Base-by-base conservation (phyloP, 106 monocot genomes). In the Allium fistulosum region DNA sequence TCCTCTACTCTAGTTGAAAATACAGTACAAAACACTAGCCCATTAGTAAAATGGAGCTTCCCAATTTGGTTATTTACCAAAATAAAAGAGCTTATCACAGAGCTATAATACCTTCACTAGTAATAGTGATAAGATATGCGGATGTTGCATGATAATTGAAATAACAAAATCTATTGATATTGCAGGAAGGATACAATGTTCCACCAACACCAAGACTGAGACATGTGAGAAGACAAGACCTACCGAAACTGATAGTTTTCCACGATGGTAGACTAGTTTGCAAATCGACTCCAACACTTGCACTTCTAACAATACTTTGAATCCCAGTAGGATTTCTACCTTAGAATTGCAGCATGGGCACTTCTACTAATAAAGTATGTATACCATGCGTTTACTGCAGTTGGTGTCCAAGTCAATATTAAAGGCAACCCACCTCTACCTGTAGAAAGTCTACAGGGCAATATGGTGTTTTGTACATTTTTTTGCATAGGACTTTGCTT, bases 401-500 rank as follows among this genome's bases (percentile, higher is more conserved):
- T 90, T 9, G 85, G 90, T 26, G 76, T 86, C 48, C 72, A 73
- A 26, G 64, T 90, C 13, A 48, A 52, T 17, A 57, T 86, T 7
- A 62, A 59, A 4, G 83, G 83, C 37, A 55, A 16, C 48, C 76
- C 78, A 5, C 80, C 86, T 8, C 75, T 80, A 2, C 83, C 75
- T 1, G 59, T 72, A 48, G 46, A 60, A 63, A 66, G 48, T 69
- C 74, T 0, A 5, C 49, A 11, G 73, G 73, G 6, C 77, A 61
- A 7, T 52, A 77, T 51, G 87, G 88, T 26, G 75, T 79, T 47
- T 83, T 88, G 59, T 88, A 84, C 75, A 59, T 78, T 50, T 88
- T 81, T 81, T 88, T 83, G 26, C 84, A 88, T 63, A 83, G 88
- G 65, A 88, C 81, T 45, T 74, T 84, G 45, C 84, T 88, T 53